A percentile compares a stretch with the other conserved stretches of the same genome.
These are phyloP conservation scores for Acanthamoeba triangularis DNA, from an alignment of 208 protist species.

Conservation along the genomic window DNA sequence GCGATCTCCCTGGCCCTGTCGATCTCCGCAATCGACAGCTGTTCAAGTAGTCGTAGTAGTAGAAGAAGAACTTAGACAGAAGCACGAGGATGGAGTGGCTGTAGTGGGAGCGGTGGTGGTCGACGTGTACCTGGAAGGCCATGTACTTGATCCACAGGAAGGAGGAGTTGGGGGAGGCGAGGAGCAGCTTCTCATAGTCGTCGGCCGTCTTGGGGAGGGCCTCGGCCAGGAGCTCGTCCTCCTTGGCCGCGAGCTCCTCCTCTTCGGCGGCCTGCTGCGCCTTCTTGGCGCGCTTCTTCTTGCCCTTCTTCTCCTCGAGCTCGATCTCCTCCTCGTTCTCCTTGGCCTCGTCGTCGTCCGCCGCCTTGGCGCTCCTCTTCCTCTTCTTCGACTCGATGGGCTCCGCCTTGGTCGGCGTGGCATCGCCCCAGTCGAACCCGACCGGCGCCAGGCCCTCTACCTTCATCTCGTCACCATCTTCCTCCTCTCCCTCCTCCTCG, in stretches of 20 bases:
- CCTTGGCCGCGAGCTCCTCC: slow-evolving; percentile 69
- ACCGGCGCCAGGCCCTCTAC: slow-evolving; percentile 58
- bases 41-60: background rate
- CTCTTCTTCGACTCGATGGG: slow-evolving; percentile 62
- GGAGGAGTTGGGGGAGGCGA: slow-evolving; percentile 87
- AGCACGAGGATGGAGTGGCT: background rate
- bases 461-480: slow-evolving; percentile 75
- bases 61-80: slow-evolving; percentile 2
- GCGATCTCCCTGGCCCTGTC: slow-evolving; percentile 90
- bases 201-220: slow-evolving; percentile 83
- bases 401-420: slow-evolving; percentile 51
- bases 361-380: slow-evolving; percentile 66
- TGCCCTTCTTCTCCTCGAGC: slow-evolving; percentile 76
- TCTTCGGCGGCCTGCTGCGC: slow-evolving; percentile 48
- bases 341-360: slow-evolving; percentile 84
- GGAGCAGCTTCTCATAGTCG: slow-evolving; percentile 93
- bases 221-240: slow-evolving; percentile 71
- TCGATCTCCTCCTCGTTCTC: slow-evolving; percentile 83
- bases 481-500: slow-evolving; percentile 68
- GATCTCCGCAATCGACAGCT: slow-evolving; percentile 88
- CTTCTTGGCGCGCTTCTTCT: slow-evolving; percentile 74
- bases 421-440: slow-evolving; percentile 76
- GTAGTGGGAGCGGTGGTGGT: background rate
- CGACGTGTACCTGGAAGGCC: slow-evolving; percentile 85
- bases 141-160: slow-evolving; percentile 93